A percentile compares a stretch with the other conserved stretches of the same genome.
Evolutionary conservation across 805 yeast genomes (phyloP).

Genomic region (Teunomyces barrocoloradensis): DNA sequence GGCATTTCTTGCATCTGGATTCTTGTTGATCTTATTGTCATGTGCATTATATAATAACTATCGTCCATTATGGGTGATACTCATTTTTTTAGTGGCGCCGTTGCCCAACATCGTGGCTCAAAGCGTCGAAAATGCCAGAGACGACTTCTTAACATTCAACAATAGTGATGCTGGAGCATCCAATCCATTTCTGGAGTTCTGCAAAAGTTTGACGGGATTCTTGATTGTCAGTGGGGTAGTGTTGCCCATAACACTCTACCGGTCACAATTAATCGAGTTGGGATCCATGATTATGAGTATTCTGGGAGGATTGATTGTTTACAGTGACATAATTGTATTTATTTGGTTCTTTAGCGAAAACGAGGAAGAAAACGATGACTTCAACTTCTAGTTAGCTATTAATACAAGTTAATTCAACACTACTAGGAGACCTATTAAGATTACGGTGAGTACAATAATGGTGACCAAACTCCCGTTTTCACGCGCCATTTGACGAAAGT

Average conservation of each 20-base stretch:
- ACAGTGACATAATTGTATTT: conserved; percentile 41
- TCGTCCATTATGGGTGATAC: conserved; percentile 42
- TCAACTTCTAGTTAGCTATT: conserved; percentile 29
- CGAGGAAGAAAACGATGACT: conserved; percentile 45
- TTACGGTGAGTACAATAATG: conserved; percentile 39
- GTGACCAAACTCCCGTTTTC: conserved; percentile 46
- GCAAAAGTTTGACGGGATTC: conserved; percentile 39
- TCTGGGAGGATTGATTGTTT: conserved; percentile 44
- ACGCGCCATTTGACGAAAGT: conserved; percentile 30
- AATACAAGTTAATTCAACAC: conserved; percentile 30
- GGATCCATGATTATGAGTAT: conserved; percentile 45
- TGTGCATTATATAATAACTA: conserved; percentile 46
- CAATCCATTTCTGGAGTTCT: conserved; percentile 36
- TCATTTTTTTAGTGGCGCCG: conserved; percentile 43
- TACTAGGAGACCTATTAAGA: conserved; percentile 38
- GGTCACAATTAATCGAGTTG: conserved; percentile 32
- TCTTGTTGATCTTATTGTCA: conserved; percentile 40
- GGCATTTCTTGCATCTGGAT: conserved; percentile 46
- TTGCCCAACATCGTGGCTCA: conserved; percentile 41
- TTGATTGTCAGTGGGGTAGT: conserved; percentile 44
- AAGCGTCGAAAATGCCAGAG: conserved; percentile 36
- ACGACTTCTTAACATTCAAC: conserved; percentile 44
- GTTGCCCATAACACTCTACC: conserved; percentile 42
- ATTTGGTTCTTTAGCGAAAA: conserved; percentile 46
- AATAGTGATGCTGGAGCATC: conserved; percentile 39